Evolutionary conservation across 495 filamentous ascomycete species (phyloP), one percentile per base, ranked within the genome.

Genomic region (Penicillium angulare): DNA sequence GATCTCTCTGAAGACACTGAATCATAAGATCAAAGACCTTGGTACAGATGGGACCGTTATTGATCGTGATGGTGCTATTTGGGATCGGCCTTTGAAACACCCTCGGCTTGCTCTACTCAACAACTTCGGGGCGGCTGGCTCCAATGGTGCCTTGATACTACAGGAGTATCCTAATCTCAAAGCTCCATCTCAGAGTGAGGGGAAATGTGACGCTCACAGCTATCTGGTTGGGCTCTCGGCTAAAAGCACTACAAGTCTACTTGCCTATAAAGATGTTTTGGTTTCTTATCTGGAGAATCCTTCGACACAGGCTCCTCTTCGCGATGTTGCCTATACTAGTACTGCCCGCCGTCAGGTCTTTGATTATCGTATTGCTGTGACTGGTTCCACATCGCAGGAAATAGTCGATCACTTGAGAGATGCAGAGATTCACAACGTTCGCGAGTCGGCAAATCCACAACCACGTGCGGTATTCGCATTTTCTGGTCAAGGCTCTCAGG

Each of bases 1-100:
- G 5, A 10, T 56, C 5, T 66, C 63, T 15, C 65, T 73, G 39
- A 76, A 74, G 46, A 65, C 53, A 4, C 63, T 79, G 39, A 76
- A 77, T 50, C 55, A 31, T 0, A 35, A 35, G 1, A 59, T 61
- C 24, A 3, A 6, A 1, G 45, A 63, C 21, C 47, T 67, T 12
- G 52, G 41, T 1, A 44, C 48, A 26, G 42, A 39, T 3, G 58
- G 66, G 8, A 44, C 75, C 8, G 52, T 61, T 26, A 76, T 78
- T 26, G 50, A 72, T 3, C 1, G 3, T 2, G 4, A 8, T 13
- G 29, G 1, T 1, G 22, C 35, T 0, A 3, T 35, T 5, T 41
- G 15, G 15, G 32, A 13, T 21, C 1, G 18, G 13, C 24, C 5
- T 20, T 12, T 0, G 2, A 20, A 6, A 0, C 12, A 21, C 7